Conservation (phyloP, 371 early-diverging fungal species). For the Mortierella sp. region DNA sequence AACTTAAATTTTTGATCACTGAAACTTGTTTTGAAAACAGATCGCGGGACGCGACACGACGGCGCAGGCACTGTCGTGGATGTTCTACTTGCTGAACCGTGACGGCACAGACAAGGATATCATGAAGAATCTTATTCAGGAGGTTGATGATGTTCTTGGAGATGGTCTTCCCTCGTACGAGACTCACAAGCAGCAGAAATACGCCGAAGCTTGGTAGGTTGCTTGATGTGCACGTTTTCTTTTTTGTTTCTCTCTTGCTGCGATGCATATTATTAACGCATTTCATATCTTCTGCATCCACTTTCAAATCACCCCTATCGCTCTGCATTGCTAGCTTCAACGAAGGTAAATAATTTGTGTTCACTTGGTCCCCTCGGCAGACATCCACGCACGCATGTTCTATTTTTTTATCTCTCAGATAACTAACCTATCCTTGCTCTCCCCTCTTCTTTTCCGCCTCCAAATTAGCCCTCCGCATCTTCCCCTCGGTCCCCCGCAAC, state of each 20-base stretch:
- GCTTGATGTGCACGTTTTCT: background rate
- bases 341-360: conserved; percentile 13
- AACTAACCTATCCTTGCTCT: too few relatives aligned
- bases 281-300: too few relatives aligned
- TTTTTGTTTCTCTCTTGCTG: background rate
- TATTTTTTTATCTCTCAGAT: conserved; percentile 57
- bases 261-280: background rate
- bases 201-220: conserved; percentile 43
- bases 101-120: conserved; percentile 14
- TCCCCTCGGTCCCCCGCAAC: conserved; percentile 73
- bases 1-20: too few relatives aligned
- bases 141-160: conserved; percentile 33
- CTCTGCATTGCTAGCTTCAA: conserved; percentile 8
- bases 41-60: conserved; percentile 80
- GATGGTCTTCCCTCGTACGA: conserved; percentile 29
- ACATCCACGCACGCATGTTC: too few relatives aligned
- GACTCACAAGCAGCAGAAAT: conserved; percentile 37
- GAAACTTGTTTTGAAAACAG: background rate
- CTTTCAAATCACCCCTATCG: too few relatives aligned
- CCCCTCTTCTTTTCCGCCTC: conserved; percentile 6
- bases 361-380: background rate
- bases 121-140: conserved; percentile 9
- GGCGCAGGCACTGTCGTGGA: conserved; percentile 80
- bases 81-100: conserved; percentile 64
- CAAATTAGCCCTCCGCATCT: conserved; percentile 67